Conservation (phyloP, 1,284 basidiomycete genomes). For the Moniliella sp. region DNA sequence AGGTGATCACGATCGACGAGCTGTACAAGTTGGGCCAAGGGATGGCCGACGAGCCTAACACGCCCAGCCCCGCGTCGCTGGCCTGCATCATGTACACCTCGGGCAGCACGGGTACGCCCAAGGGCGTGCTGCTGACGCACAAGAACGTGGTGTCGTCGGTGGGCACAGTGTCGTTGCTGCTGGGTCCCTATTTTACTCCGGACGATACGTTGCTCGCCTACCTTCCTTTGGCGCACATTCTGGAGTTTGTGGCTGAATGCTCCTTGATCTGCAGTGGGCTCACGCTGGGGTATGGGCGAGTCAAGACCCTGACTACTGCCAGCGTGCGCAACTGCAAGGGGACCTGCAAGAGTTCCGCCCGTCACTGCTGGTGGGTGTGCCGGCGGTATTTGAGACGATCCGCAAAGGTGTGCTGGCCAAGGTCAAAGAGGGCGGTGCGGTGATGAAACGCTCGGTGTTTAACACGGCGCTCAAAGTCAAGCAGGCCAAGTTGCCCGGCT, state of each 20-base stretch:
- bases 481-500: constrained; percentile 43
- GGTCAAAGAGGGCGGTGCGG: constrained; percentile 46
- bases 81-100: constrained; percentile 94
- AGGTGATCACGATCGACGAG: too few relatives aligned
- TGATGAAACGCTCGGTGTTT: constrained; percentile 53
- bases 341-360: constrained; percentile 66
- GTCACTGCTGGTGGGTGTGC: constrained; percentile 70
- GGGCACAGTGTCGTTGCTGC: constrained; percentile 51
- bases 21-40: constrained; percentile 37
- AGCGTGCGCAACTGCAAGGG: constrained; percentile 72
- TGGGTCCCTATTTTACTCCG: constrained; percentile 52
- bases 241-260: constrained; percentile 56
- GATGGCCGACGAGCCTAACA: constrained; percentile 8
- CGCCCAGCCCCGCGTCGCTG: constrained; percentile 33
- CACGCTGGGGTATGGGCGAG: constrained; percentile 63
- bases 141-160: constrained; percentile 65
- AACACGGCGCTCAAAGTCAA: constrained; percentile 43
- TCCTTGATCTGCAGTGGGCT: constrained; percentile 40
- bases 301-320: constrained; percentile 86
- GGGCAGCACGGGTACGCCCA: constrained; percentile 75
- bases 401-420: constrained; percentile 74
- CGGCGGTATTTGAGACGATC: constrained; percentile 48
- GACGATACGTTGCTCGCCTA: constrained; percentile 67
- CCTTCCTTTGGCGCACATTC: constrained; percentile 73
- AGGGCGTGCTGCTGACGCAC: constrained; percentile 77